Evolutionary conservation across 2,329 filamentous ascomycete species (phyloP).

Genomic region (Myrmaecium sp.): DNA sequence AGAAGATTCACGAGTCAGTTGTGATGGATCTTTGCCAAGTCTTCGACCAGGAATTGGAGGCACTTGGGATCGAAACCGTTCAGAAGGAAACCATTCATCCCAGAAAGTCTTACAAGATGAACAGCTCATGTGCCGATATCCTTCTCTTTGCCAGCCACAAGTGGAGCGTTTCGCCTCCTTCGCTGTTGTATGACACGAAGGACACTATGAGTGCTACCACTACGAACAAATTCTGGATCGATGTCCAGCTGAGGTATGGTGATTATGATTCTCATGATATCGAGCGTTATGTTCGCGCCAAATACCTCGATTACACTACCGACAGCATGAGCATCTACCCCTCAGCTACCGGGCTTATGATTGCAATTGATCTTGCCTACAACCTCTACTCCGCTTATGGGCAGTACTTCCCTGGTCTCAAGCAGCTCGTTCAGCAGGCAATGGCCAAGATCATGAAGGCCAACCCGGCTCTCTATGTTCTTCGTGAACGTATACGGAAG

Average conservation of each 20-base stretch:
- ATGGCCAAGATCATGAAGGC: constrained; percentile 99
- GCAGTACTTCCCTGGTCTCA: constrained; percentile 95
- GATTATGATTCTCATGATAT: constrained; percentile 99
- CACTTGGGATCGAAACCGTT: constrained; percentile 88
- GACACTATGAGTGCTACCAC: constrained; percentile 85
- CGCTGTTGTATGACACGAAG: constrained; percentile 88
- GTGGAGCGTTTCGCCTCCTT: constrained; percentile 93
- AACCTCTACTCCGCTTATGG: constrained; percentile 97
- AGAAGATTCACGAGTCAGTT: constrained; percentile 97
- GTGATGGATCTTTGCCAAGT: constrained; percentile 99
- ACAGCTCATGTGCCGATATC: constrained; percentile 96
- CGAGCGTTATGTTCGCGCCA: constrained; percentile 90
- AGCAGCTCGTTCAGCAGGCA: constrained; percentile 87
- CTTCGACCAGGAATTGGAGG: constrained; percentile 92
- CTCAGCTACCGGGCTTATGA: constrained; percentile 91
- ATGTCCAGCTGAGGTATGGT: constrained; percentile 89
- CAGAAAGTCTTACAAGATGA: constrained; percentile 99
- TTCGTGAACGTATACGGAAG: constrained; percentile 95
- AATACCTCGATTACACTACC: constrained; percentile 96
- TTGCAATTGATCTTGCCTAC: constrained; percentile 93
- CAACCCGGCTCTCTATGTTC: constrained; percentile 87
- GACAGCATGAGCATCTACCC: constrained; percentile 99
- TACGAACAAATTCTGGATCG: constrained; percentile 98
- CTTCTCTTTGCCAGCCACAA: constrained; percentile 94
- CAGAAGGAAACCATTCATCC: constrained; percentile 99